Percentiles rank a stretch among this genome's conserved stretches.
Evolutionary conservation across 768 basidiomycete species (phyloP).

Genomic region (Pisolithus albus): DNA sequence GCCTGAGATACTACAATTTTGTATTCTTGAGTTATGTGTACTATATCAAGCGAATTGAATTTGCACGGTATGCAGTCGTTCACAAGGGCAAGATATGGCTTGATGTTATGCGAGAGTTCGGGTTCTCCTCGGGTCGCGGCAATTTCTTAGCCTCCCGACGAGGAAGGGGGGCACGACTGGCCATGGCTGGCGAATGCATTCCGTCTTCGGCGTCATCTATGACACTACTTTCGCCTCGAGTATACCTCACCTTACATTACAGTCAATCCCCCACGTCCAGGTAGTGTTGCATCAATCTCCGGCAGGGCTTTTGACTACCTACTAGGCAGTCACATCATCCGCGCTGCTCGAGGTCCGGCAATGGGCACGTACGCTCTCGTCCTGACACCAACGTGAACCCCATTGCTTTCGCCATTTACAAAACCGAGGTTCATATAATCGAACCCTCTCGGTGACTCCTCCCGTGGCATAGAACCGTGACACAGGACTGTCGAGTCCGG

Average conservation of each 20-base stretch:
- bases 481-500: not conserved
- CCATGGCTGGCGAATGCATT: constrained; percentile 33
- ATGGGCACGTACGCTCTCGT: constrained; percentile 1
- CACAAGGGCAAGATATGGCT: too few relatives aligned
- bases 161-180: constrained; percentile 11
- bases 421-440: not conserved
- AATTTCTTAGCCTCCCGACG: constrained; percentile 18
- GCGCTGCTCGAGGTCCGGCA: constrained; percentile 29
- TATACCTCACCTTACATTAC: constrained; percentile 27
- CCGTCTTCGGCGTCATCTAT: constrained; percentile 23
- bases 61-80: too few relatives aligned
- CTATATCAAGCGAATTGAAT: too few relatives aligned
- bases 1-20: too few relatives aligned
- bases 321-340: constrained; percentile 30
- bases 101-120: too few relatives aligned
- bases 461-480: not conserved
- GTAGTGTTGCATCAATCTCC: constrained; percentile 3
- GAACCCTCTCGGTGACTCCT: not conserved
- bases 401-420: constrained; percentile 2
- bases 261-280: constrained; percentile 27
- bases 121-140: constrained; percentile 18
- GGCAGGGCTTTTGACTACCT: not conserved
- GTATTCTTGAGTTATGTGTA: too few relatives aligned
- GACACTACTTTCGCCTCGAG: constrained; percentile 24
- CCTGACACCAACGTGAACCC: not conserved